phyloP scores from a whole-genome alignment of 192 early-diverging fungal genomes.

The Rhizophagus sp. region DNA sequence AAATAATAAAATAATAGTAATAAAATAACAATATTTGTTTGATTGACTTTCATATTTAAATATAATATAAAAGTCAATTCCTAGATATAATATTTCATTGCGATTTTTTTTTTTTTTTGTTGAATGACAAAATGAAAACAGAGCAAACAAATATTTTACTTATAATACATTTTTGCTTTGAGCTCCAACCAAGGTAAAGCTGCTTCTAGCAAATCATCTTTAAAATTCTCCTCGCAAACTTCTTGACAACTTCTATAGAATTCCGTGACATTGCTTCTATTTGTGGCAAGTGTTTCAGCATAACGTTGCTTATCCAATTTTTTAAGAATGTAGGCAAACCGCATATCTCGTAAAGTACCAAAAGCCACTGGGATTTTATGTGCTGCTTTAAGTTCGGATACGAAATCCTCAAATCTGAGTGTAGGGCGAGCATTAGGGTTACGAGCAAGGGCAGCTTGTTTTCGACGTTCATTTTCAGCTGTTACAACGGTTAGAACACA shows the following conservation, averaged over 20 bases:
- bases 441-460: slow-evolving; percentile 2
- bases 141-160: background rate
- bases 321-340: slow-evolving; percentile 31
- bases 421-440: background rate
- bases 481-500: slow-evolving; percentile 18
- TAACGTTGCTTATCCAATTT: slow-evolving; percentile 13
- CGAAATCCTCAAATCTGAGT: slow-evolving; percentile 33
- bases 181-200: slow-evolving; percentile 32
- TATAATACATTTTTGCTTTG: slow-evolving; percentile 34
- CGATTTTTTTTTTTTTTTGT: background rate
- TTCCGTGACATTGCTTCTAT: slow-evolving; percentile 29
- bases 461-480: slow-evolving; percentile 23
- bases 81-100: background rate
- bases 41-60: background rate
- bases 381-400: slow-evolving; percentile 24
- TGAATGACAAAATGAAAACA: background rate
- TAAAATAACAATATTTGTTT: background rate
- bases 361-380: slow-evolving; percentile 31
- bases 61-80: background rate
- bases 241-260: slow-evolving; percentile 32
- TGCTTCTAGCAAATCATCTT: slow-evolving; percentile 24
- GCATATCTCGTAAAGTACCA: slow-evolving; percentile 32
- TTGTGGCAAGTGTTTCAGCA: slow-evolving; percentile 6
- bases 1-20: background rate
- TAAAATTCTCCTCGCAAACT: slow-evolving; percentile 30